phyloP scores from a whole-genome alignment of 2,329 filamentous ascomycete genomes.

The Sporothrix sp. region DNA sequence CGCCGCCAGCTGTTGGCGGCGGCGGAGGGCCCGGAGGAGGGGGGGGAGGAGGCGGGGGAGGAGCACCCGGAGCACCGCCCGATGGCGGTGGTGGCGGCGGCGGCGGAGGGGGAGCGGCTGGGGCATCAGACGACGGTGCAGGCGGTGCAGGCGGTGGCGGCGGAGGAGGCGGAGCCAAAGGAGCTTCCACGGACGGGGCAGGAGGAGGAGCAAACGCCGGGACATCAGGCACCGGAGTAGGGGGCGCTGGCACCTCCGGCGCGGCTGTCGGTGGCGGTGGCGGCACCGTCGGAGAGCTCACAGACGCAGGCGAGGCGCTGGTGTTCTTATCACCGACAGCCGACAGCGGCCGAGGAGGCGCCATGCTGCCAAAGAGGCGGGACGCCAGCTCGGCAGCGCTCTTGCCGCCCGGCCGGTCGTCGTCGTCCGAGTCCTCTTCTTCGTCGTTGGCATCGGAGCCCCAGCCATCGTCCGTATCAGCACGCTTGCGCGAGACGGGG shows the following conservation, averaged over 20 bases:
- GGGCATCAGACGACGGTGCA: constrained; percentile 14
- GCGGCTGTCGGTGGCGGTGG: constrained; percentile 27
- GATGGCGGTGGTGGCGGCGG: constrained; percentile 32
- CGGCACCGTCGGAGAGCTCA: constrained; percentile 31
- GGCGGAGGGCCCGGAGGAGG: constrained; percentile 29
- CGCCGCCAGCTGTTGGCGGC: constrained; percentile 30
- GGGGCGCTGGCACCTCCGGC: constrained; percentile 19
- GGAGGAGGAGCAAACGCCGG: constrained; percentile 15
- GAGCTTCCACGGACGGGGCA: constrained; percentile 25
- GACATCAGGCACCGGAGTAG: constrained; percentile 17
- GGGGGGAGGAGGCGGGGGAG: constrained; percentile 32
- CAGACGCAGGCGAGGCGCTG: constrained; percentile 26
- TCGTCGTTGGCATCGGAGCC: constrained; percentile 59
- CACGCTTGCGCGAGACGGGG: constrained; percentile 43
- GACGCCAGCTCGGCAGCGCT: constrained; percentile 88
- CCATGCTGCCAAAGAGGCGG: constrained; percentile 95
- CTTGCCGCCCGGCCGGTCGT: constrained; percentile 69
- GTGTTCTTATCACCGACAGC: constrained; percentile 62
- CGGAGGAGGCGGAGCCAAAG: constrained; percentile 18
- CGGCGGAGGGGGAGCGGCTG: constrained; percentile 25
- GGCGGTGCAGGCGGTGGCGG: constrained; percentile 23
- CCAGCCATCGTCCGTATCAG: constrained; percentile 63
- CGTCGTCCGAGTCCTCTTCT: constrained; percentile 62
- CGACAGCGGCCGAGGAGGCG: constrained; percentile 77
- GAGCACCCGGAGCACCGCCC: constrained; percentile 23